Evolutionary conservation across 1,284 basidiomycete species (phyloP).

Genomic region (Trametes sp.): DNA sequence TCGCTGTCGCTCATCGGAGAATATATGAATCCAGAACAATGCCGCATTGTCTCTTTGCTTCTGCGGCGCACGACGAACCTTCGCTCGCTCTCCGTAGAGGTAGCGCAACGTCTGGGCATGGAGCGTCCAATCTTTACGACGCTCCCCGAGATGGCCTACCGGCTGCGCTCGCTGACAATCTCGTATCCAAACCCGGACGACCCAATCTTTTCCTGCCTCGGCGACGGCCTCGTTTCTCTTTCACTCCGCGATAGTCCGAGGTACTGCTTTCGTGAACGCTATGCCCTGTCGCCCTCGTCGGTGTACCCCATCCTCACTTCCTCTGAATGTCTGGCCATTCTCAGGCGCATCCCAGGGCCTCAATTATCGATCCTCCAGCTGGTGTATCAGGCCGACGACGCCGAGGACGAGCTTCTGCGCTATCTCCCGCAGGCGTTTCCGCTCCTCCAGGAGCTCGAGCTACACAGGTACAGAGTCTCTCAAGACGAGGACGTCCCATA

Average conservation of each 20-base stretch:
- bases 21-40: background rate
- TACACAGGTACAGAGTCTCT: slow-evolving; percentile 13
- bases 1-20: background rate
- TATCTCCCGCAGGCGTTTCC: slow-evolving; percentile 11
- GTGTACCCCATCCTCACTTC: slow-evolving; percentile 6
- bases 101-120: background rate
- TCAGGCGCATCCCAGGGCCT: background rate
- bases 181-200: slow-evolving; percentile 15
- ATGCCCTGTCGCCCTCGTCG: background rate
- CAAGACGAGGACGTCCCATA: slow-evolving; percentile 7
- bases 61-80: slow-evolving; percentile 2
- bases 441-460: slow-evolving; percentile 14
- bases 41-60: background rate
- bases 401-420: slow-evolving; percentile 18
- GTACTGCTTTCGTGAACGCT: background rate
- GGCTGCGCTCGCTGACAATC: slow-evolving; percentile 2
- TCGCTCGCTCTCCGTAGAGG: background rate
- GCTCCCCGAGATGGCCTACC: background rate
- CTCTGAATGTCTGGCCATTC: slow-evolving; percentile 15
- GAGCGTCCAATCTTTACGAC: background rate
- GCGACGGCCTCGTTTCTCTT: background rate
- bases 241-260: slow-evolving; percentile 6
- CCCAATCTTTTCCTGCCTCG: background rate
- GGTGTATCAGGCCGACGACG: slow-evolving; percentile 11
- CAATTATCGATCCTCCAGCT: slow-evolving; percentile 13